Evolutionary conservation across 2,329 filamentous ascomycete species (phyloP).

Genomic region (Penicillium sp.): DNA sequence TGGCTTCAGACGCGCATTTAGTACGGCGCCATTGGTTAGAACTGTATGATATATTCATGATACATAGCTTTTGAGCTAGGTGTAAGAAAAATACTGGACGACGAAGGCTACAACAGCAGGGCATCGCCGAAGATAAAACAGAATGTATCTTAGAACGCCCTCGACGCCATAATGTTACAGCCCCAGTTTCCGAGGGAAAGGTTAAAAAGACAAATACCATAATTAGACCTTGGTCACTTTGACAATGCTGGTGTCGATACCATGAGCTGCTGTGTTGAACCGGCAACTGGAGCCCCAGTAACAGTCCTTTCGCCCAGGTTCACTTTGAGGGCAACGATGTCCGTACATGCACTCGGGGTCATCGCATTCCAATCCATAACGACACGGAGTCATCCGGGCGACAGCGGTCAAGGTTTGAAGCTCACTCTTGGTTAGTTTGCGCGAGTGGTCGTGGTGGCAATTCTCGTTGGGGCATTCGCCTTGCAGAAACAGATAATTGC

Average conservation of each 20-base stretch:
- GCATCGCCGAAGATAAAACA: not conserved
- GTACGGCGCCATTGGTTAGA: not conserved
- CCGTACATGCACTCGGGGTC: conserved; percentile 68
- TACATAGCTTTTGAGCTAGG: not conserved
- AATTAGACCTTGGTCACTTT: conserved; percentile 54
- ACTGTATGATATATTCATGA: not conserved
- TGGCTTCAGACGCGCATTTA: not conserved
- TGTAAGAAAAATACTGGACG: not conserved
- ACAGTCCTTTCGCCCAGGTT: conserved; percentile 59
- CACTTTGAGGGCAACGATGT: conserved; percentile 63
- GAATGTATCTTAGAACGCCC: not conserved
- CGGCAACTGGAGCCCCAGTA: conserved; percentile 64
- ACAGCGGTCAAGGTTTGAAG: conserved; percentile 60
- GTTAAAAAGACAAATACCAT: not conserved
- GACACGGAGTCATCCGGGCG: conserved; percentile 67
- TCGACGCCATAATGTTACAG: conserved; percentile 14
- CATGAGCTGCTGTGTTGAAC: conserved; percentile 62
- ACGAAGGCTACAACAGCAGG: not conserved
- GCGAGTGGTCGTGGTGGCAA: conserved; percentile 60
- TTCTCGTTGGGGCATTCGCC: conserved; percentile 61
- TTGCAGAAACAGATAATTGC: conserved; percentile 66
- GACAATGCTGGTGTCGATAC: conserved; percentile 61
- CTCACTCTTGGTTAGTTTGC: conserved; percentile 59
- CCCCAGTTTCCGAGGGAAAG: not conserved
- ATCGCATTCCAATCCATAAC: conserved; percentile 61